Percentiles rank a stretch among this genome's conserved stretches.
Conservation (phyloP, 78 protist genomes). For the Cavenderia fasciculata region DNA sequence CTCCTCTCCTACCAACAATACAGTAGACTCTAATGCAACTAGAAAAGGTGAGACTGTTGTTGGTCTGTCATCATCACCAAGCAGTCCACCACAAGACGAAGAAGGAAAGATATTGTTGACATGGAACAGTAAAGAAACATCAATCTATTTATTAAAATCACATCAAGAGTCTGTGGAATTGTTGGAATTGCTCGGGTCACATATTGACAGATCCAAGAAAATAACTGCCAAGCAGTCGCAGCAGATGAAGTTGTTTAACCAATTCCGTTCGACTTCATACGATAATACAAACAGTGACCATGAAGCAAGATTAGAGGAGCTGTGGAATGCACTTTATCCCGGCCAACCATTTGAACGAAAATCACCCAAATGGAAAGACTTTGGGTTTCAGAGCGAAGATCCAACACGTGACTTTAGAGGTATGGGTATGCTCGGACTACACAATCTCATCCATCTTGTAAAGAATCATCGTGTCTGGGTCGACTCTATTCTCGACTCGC, state of each 20-base stretch:
- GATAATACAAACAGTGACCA: conserved; percentile 26
- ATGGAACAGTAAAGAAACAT: conserved; percentile 68
- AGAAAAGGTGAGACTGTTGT: conserved; percentile 25
- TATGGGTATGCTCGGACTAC: conserved; percentile 67
- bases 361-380: conserved; percentile 38
- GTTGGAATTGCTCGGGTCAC: conserved; percentile 61
- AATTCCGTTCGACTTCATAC: conserved; percentile 12
- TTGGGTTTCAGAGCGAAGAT: conserved; percentile 64
- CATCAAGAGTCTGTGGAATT: conserved; percentile 50
- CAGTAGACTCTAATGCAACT: background rate
- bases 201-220: conserved; percentile 63
- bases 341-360: conserved; percentile 1
- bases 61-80: background rate
- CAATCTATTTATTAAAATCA: conserved; percentile 43
- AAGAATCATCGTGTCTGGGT: conserved; percentile 52
- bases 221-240: conserved; percentile 63
- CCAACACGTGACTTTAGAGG: conserved; percentile 69
- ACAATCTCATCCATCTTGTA: conserved; percentile 35
- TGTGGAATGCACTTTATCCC: conserved; percentile 36
- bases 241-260: conserved; percentile 25
- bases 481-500: background rate
- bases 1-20: background rate
- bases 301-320: conserved; percentile 5
- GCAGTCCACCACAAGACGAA: background rate
- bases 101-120: conserved; percentile 56